These are phyloP conservation scores for Tothia fuscella DNA, from an alignment of 2,329 filamentous ascomycete genomes.

Conservation along the genomic window DNA sequence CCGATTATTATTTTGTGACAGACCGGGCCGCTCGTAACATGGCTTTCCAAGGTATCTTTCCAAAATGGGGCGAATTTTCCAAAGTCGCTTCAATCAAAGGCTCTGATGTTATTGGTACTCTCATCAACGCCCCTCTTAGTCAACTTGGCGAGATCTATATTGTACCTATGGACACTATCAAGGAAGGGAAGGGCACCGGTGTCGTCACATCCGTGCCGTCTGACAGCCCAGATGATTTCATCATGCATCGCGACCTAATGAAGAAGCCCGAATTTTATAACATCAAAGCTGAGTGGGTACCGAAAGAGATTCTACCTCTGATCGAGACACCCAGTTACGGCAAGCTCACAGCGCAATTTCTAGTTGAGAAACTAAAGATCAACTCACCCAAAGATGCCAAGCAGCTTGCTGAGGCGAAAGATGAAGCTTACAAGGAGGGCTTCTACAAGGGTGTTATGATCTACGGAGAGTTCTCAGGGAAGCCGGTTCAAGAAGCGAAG, in stretches of 20 bases:
- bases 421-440: conserved; percentile 91
- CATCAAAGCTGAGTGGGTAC: conserved; percentile 93
- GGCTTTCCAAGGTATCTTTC: conserved; percentile 83
- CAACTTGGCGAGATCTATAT: conserved; percentile 78
- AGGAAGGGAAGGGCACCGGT: conserved; percentile 87
- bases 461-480: conserved; percentile 75
- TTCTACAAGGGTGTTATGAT: conserved; percentile 93
- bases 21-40: conserved; percentile 84
- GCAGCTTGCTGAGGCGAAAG: conserved; percentile 86
- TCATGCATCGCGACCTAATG: conserved; percentile 71
- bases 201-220: conserved; percentile 94
- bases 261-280: conserved; percentile 97
- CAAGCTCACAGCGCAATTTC: conserved; percentile 66
- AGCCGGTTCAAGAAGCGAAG: conserved; percentile 78
- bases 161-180: conserved; percentile 87
- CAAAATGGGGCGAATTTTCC: conserved; percentile 61
- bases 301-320: conserved; percentile 78
- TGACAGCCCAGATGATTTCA: conserved; percentile 91
- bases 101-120: conserved; percentile 72
- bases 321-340: conserved; percentile 67
- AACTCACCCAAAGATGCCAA: conserved; percentile 89
- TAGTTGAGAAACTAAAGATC: conserved; percentile 92
- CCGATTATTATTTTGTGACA: conserved; percentile 72
- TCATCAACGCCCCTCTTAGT: conserved; percentile 81
- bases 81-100: conserved; percentile 66